phyloP scores from a whole-genome alignment of 148 eudicot genomes.

The Polygonum maritimum region DNA sequence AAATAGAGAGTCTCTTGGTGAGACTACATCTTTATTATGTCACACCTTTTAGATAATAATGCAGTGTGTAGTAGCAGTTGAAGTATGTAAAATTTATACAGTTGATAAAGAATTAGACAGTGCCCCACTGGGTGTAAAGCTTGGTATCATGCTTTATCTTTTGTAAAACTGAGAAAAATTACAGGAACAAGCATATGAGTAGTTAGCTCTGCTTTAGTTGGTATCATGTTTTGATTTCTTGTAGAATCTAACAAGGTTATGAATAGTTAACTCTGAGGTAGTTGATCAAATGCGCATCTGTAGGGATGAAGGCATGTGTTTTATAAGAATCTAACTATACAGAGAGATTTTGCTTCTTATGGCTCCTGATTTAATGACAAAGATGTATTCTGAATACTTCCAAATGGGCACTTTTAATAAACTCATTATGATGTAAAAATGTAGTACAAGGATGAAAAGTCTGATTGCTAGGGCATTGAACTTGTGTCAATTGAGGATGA shows the following conservation, averaged over 20 bases:
- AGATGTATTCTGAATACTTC: neutral
- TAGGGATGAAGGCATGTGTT: neutral
- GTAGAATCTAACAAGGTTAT: neutral
- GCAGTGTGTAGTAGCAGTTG: neutral
- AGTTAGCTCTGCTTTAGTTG: neutral
- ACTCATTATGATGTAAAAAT: neutral
- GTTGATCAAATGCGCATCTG: neutral
- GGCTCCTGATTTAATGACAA: neutral
- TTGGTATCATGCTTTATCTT: neutral
- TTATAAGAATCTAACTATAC: neutral
- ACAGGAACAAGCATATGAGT: neutral
- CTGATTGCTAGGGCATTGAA: neutral
- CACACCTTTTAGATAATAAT: neutral
- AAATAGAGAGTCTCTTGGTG: neutral
- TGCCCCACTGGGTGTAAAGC: neutral
- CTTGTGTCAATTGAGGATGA: neutral
- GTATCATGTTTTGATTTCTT: neutral
- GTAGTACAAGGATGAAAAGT: neutral
- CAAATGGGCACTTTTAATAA: neutral
- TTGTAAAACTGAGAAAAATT: neutral
- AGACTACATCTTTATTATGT: neutral
- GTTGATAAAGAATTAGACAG: neutral
- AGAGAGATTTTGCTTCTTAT: neutral
- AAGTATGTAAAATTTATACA: neutral
- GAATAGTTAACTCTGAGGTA: neutral